Evolutionary conservation across 140 eudicot species (phyloP), one percentile per base, ranked within the genome.

Genomic region (Ambrosia hybrid): DNA sequence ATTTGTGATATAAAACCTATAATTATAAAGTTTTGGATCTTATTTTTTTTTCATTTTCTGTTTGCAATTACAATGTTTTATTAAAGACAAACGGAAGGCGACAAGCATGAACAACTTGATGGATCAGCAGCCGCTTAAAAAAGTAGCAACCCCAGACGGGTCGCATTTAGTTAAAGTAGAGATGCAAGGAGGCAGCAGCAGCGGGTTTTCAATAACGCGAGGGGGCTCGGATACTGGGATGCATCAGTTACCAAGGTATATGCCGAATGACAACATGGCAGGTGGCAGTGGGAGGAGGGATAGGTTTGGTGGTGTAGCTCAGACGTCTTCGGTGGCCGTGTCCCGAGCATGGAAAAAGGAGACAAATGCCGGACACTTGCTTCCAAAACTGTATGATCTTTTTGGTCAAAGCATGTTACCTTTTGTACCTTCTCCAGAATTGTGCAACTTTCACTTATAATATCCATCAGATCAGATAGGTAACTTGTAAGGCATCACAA

Each of bases 321-420:
- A 71, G 49, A 77, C 75, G 12, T 63, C 77, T 21, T 58, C 86
- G 9, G 67, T 79, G 34, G 83, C 81, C 3, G 81, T 86, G 56
- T 76, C 84, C 53, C 87, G 79, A 77, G 96, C 94, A 8, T 85
- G 93, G 97, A 90, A 83, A 72, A 87, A 84, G 67, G 94, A 90
- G 73, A 57, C 73, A 43, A 86, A 85, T 75, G 84, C 83, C 10
- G 90, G 85, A 51, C 78, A 83, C 39, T 85, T 86, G 76, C 76
- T 88, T 69, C 91, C 95, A 1, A 78, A 75, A 68, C 80, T 90
- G 1, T 71, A 66, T 70, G 88, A 86, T 62, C 61, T 78, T 78
- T 94, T 94, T 78, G 99, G 99, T 76, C 86, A 86, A 80, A 82
- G 96, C 80, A 88, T 90, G 87, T 77, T 82, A 51, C 74, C 86